Evolutionary conservation across 164 flowering plant genomes (phyloP).

Genomic region (Houttuynia cordata): DNA sequence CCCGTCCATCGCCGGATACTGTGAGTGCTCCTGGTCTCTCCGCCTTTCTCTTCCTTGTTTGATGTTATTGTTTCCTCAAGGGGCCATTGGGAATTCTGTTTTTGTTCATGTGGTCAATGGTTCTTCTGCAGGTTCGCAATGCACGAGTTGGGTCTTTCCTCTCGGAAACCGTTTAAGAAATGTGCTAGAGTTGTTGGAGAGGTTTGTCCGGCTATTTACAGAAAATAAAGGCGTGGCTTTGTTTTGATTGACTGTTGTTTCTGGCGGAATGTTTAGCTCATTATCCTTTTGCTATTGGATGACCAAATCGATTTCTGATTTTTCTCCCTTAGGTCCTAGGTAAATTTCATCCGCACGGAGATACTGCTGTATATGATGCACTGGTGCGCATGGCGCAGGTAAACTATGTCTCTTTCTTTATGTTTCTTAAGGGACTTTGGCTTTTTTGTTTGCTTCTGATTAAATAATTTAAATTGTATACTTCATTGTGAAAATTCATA

Average conservation of each 20-base stretch:
- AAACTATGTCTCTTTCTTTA: constrained; percentile 1
- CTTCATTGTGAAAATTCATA: no score
- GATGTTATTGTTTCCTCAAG: not conserved
- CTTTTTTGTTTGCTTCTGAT: no score
- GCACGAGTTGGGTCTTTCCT: constrained; percentile 94
- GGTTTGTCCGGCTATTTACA: no score
- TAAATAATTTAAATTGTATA: no score
- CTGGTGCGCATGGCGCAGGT: constrained; percentile 99
- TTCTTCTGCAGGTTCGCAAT: constrained; percentile 64
- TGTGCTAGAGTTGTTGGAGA: constrained; percentile 98
- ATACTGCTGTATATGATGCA: constrained; percentile 86
- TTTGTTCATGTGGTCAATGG: not conserved
- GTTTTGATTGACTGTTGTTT: no score
- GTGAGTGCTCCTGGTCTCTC: constrained; percentile 20
- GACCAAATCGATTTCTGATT: no score
- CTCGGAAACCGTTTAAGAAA: constrained; percentile 83
- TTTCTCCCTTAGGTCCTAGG: constrained; percentile 62
- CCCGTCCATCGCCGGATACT: constrained; percentile 88
- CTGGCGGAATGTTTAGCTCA: no score
- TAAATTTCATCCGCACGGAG: constrained; percentile 97
- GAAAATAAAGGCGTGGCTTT: not conserved
- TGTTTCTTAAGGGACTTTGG: not conserved
- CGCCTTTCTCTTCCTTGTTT: not conserved
- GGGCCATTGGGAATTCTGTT: not conserved
- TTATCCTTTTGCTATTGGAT: no score